Evolutionary conservation across 192 early-diverging fungal genomes (phyloP), one percentile per base, ranked within the genome.

Genomic region (Jimgerdemannia flammicorona): DNA sequence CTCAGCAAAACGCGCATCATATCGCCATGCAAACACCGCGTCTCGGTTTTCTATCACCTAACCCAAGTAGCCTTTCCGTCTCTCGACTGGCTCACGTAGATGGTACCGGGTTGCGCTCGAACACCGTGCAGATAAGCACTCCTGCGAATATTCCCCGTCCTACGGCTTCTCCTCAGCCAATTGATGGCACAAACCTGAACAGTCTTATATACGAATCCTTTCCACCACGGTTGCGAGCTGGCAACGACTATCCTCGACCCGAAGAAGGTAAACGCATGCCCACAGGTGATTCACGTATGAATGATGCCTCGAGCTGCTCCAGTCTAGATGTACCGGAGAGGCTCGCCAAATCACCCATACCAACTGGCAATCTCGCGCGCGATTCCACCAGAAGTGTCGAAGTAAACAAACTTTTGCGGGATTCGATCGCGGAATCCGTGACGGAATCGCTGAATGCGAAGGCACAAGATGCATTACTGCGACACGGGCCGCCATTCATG

Each of bases 401-500:
- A 42, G 75, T 72, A 6, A 83, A 83, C 67, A 70, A 74, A 1
- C 75, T 83, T 1, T 66, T 79, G 17, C 72, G 78, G 10, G 81
- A 83, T 67, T 71, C 74, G 4, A 77, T 73, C 19, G 76, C 78
- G 4, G 77, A 59, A 59, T 59, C 49, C 8, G 14, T 59, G 6
- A 14, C 49, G 8, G 49, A 59, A 1, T 59, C 49, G 6, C 2
- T 59, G 14, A 59, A 59, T 59, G 49, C 49, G 14, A 59, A 59
- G 49, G 49, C 49, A 14, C 49, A 59, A 43, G 88, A 90, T 71
- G 82, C 83, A 19, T 76, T 90, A 2, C 79, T 82, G 18, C 73
- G 87, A 59, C 87, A 90, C 68, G 88, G 86, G 0, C 82, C 80
- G 41, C 85, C 84, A 7, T 90, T 88, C 71, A 71, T 90, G 43